Base-by-base conservation (phyloP, 306 rosid genomes). In the Quercus wislizeni region DNA sequence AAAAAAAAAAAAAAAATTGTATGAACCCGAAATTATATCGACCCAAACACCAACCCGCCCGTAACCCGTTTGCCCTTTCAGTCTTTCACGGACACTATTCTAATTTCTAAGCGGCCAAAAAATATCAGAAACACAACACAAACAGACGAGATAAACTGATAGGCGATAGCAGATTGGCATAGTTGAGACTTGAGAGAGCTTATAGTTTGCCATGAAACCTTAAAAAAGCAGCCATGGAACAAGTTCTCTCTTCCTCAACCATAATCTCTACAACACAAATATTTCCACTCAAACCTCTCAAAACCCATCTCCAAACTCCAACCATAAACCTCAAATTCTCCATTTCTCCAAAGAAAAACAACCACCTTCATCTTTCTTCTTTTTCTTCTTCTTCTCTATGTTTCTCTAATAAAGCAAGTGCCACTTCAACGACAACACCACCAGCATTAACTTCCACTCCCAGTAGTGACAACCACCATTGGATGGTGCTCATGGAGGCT, bases 401-500 rank as follows among this genome's bases (percentile, higher is more conserved):
- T 19, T 72, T 71, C 67, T 82, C 82, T 41, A 62, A 79, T 19
- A 75, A 64, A 73, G 54, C 86, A 55, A 62, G 78, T 41, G 86
- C 79, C 77, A 69, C 88, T 79, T 74, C 85, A 65, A n/a, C 89
- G 35, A 73, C 86, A 76, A 14, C 84, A 33, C 58, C 88, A 55
- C 52, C 70, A 0, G 31, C 91, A 28, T 15, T 15, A 15, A 19
- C 82, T 82, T 84, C 85, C 10, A 67, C 57, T 70, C 12, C 82
- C 69, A 43, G 77, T 71, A 57, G 81, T 63, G 83, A 83, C 54
- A 89, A 86, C 83, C 87, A 86, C 84, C 91, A 86, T 13, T 93
- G 97, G 97, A 81, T 85, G 84, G 95, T 91, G 51, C 83, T 87
- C 75, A 81, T 93, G 95, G 91, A 90, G 77, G 62, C 75, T 33